Evolutionary conservation across 495 filamentous ascomycete genomes (phyloP).

Genomic region (Trichoderma gamsii): DNA sequence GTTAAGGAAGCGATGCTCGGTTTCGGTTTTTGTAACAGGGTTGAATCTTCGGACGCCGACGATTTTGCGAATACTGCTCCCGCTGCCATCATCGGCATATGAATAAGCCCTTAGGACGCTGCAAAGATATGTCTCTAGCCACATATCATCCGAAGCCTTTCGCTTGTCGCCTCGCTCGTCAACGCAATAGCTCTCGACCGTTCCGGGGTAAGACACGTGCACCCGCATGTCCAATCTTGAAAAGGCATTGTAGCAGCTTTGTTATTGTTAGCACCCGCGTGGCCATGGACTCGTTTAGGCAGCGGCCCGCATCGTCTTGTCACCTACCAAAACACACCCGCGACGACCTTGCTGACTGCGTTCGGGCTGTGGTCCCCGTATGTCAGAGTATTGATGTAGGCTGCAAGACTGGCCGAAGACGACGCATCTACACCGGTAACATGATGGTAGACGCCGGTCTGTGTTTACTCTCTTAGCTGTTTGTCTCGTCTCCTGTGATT

Average conservation of each 20-base stretch:
- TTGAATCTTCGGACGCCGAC: conserved; percentile 93
- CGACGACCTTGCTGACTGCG: conserved; percentile 77
- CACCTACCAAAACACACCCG: conserved; percentile 86
- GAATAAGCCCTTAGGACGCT: conserved; percentile 88
- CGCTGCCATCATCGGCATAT: conserved; percentile 90
- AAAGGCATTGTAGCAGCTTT: conserved; percentile 98
- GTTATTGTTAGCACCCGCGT: conserved; percentile 19
- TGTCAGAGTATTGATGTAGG: conserved; percentile 95
- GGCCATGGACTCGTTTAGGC: conserved; percentile 3
- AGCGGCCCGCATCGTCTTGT: background rate
- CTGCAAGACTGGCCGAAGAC: conserved; percentile 90
- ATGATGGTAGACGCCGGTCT: conserved; percentile 96
- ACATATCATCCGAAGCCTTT: conserved; percentile 83
- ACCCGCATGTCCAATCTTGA: conserved; percentile 97
- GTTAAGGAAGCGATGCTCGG: conserved; percentile 92
- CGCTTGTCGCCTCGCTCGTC: conserved; percentile 93
- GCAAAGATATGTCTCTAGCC: conserved; percentile 96
- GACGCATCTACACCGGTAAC: conserved; percentile 96
- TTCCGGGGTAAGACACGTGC: conserved; percentile 90
- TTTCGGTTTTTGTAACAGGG: conserved; percentile 92
- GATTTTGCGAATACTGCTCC: conserved; percentile 87
- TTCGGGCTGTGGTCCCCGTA: conserved; percentile 77
- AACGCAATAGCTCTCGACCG: conserved; percentile 91
- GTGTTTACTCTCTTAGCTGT: conserved; percentile 16
- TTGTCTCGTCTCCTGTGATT: conserved; percentile 2